These are phyloP conservation scores for Sambucus nigra DNA, from an alignment of 129 eudicot species.

Conservation along the genomic window DNA sequence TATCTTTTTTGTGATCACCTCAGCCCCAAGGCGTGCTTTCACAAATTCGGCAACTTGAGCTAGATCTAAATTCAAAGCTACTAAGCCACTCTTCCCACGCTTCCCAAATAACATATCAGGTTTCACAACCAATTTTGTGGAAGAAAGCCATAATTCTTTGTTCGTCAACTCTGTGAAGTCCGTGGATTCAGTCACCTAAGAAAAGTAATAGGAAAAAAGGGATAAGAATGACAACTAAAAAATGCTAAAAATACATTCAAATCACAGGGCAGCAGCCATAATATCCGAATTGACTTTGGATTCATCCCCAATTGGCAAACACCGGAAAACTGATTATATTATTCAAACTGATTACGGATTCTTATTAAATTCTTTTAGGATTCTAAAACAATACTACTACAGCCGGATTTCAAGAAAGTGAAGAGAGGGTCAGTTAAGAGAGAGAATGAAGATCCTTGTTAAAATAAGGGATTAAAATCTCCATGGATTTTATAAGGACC, in stretches of 20 bases:
- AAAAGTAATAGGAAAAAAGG: neutral
- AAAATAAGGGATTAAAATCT: no score
- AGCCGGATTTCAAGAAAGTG: no score
- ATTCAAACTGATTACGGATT: no score
- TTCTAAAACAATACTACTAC: no score
- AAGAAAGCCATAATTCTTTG: conserved; percentile 79
- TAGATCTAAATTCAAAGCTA: conserved; percentile 65
- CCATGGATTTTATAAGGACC: no score
- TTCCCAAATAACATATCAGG: conserved; percentile 94
- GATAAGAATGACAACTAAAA: neutral
- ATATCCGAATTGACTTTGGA: no score
- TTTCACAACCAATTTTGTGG: conserved; percentile 76
- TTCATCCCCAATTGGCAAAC: no score
- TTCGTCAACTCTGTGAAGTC: conserved; percentile 60
- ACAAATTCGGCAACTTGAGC: conserved; percentile 87
- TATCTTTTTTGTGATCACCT: conserved; percentile 31
- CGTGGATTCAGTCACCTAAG: conserved; percentile 60
- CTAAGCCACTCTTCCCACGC: conserved; percentile 91
- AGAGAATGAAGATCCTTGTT: no score
- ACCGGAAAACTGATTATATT: no score
- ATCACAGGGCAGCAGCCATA: neutral
- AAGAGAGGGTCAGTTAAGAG: no score
- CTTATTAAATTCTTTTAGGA: no score
- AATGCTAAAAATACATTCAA: neutral
- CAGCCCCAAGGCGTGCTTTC: conserved; percentile 62